These are phyloP conservation scores for Trichoderma brevicompactum DNA, from an alignment of 2,329 filamentous ascomycete genomes.

Conservation along the genomic window DNA sequence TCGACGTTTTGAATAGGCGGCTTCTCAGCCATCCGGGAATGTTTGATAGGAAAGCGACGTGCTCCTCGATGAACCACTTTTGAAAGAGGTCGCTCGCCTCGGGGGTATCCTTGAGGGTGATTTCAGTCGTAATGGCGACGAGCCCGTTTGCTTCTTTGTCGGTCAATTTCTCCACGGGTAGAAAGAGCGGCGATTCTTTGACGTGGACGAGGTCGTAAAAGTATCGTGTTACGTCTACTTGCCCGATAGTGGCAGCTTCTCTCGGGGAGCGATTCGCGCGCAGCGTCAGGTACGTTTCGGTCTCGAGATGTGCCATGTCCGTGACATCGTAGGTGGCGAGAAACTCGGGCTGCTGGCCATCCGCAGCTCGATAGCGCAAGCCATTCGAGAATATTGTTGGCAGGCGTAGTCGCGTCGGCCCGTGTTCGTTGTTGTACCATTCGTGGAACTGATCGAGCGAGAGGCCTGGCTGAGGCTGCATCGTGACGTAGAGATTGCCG, in stretches of 20 bases:
- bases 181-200: conserved; percentile 60
- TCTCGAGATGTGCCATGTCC: conserved; percentile 71
- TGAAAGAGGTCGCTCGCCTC: conserved; percentile 58
- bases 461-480: conserved; percentile 74
- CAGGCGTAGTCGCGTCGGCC: conserved; percentile 76
- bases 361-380: conserved; percentile 74
- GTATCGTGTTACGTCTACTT: conserved; percentile 67
- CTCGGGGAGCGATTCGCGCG: conserved; percentile 60
- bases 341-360: conserved; percentile 67
- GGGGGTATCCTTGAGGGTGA: conserved; percentile 57
- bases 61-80: conserved; percentile 77
- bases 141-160: conserved; percentile 63
- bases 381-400: conserved; percentile 76
- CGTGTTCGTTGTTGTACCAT: conserved; percentile 95
- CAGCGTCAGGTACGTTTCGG: conserved; percentile 70
- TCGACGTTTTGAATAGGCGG: conserved; percentile 69
- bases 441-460: conserved; percentile 77
- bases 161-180: conserved; percentile 62
- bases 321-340: conserved; percentile 83
- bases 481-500: conserved; percentile 83
- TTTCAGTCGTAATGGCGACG: conserved; percentile 65
- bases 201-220: conserved; percentile 70
- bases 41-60: conserved; percentile 71
- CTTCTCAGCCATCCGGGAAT: conserved; percentile 80
- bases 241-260: conserved; percentile 58